A percentile compares a stretch with the other conserved stretches of the same genome.
Conservation (phyloP, 1,139 yeast species). For the Candida sp. region DNA sequence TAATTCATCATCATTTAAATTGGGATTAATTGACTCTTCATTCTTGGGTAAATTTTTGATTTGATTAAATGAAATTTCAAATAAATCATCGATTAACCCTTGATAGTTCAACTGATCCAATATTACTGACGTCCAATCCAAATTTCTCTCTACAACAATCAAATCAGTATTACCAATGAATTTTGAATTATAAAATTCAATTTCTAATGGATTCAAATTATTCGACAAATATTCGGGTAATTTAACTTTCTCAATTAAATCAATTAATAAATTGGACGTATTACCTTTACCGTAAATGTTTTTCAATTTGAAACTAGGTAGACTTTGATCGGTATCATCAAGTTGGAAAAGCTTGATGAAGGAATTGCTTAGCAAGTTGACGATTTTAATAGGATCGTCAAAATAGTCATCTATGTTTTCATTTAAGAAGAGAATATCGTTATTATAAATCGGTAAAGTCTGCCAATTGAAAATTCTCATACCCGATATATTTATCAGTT, state of each 20-base stretch:
- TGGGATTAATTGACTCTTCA: slow-evolving; percentile 7
- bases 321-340: slow-evolving; percentile 11
- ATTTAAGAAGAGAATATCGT: slow-evolving; percentile 21
- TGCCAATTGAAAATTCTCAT: slow-evolving; percentile 31
- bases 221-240: slow-evolving; percentile 27
- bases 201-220: slow-evolving; percentile 29
- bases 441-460: slow-evolving; percentile 24
- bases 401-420: slow-evolving; percentile 23
- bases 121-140: slow-evolving; percentile 70
- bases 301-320: slow-evolving; percentile 23
- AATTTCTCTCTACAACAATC: slow-evolving; percentile 72
- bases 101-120: slow-evolving; percentile 77
- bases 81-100: slow-evolving; percentile 77
- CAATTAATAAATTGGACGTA: slow-evolving; percentile 29
- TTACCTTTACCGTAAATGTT: slow-evolving; percentile 41
- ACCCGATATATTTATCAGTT: slow-evolving; percentile 8
- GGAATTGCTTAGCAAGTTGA: slow-evolving; percentile 23
- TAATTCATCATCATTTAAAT: slow-evolving; percentile 23
- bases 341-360: slow-evolving; percentile 22
- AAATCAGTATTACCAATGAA: slow-evolving; percentile 53
- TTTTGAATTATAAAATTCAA: slow-evolving; percentile 31
- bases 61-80: slow-evolving; percentile 47
- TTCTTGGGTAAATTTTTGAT: slow-evolving; percentile 22
- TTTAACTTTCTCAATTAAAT: slow-evolving; percentile 19
- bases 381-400: slow-evolving; percentile 30